These are phyloP conservation scores for Ceratocystis huliohia DNA, from an alignment of 2,329 filamentous ascomycete genomes.

Conservation along the genomic window DNA sequence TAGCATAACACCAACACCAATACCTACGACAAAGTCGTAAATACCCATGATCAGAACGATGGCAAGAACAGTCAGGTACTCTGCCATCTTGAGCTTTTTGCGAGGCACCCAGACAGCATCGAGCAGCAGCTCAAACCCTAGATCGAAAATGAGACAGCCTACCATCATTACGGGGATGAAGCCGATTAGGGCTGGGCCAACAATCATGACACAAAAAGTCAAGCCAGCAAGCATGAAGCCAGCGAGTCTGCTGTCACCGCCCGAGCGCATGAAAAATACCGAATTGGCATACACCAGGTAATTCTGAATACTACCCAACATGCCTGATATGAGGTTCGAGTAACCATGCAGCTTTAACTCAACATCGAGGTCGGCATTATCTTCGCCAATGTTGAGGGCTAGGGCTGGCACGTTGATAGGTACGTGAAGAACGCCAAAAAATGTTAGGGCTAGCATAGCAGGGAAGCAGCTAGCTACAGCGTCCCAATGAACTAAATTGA, in stretches of 20 bases:
- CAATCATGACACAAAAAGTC: constrained; percentile 69
- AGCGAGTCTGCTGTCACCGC: constrained; percentile 73
- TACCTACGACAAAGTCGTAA: constrained; percentile 92
- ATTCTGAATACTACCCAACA: constrained; percentile 81
- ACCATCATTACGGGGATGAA: constrained; percentile 97
- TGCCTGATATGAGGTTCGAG: constrained; percentile 82
- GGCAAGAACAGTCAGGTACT: constrained; percentile 78
- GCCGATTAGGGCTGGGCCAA: constrained; percentile 78
- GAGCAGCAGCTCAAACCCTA: constrained; percentile 80
- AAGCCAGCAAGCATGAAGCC: constrained; percentile 71
- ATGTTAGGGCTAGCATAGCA: constrained; percentile 91
- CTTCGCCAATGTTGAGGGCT: constrained; percentile 79
- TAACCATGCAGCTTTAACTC: constrained; percentile 87
- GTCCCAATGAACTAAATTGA: constrained; percentile 67
- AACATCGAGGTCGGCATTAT: constrained; percentile 79
- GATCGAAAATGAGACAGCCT: constrained; percentile 82
- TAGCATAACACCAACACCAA: constrained; percentile 79
- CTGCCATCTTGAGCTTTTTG: constrained; percentile 72
- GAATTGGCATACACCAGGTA: constrained; percentile 97
- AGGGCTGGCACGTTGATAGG: constrained; percentile 95
- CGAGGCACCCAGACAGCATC: constrained; percentile 83
- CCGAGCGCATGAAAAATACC: constrained; percentile 88
- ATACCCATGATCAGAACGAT: constrained; percentile 94
- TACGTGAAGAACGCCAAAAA: constrained; percentile 93
- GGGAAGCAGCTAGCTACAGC: constrained; percentile 76